A percentile compares a stretch with the other conserved stretches of the same genome.
Conservation (phyloP, 306 rosid genomes). For the Cucurbita pepo region DNA sequence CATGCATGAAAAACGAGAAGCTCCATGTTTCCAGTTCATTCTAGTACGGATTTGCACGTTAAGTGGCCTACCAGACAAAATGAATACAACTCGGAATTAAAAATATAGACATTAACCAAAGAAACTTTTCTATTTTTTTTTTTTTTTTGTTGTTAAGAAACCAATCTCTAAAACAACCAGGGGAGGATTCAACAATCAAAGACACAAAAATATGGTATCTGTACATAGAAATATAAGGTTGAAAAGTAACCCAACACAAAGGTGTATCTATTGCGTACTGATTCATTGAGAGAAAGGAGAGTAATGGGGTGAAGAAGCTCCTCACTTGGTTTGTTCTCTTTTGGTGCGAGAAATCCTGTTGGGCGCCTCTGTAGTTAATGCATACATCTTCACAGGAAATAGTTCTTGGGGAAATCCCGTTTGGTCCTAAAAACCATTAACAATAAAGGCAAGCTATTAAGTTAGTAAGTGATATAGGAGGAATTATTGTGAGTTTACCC, state of each 20-base stretch:
- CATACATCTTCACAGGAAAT: slow-evolving; percentile 89
- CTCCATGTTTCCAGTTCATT: not conserved
- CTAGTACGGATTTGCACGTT: not conserved
- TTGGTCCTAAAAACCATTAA: slow-evolving; percentile 49
- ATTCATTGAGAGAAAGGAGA: not conserved
- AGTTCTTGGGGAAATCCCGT: slow-evolving; percentile 59
- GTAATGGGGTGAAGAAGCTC: not conserved
- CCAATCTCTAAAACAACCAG: not conserved
- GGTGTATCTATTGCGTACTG: not conserved
- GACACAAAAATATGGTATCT: not conserved
- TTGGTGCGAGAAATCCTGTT: slow-evolving; percentile 37
- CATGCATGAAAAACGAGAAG: not conserved
- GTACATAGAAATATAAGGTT: not conserved
- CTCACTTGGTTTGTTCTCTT: slow-evolving; percentile 43
- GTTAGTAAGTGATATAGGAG: not conserved
- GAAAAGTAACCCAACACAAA: not conserved
- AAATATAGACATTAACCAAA: not conserved
- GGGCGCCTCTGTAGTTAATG: slow-evolving; percentile 49
- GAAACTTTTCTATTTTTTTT: not conserved
- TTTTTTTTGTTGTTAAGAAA: not conserved
- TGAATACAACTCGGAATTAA: not conserved
- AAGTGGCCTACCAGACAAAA: not conserved
- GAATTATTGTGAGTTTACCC: slow-evolving; percentile 28
- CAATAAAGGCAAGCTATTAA: not conserved
- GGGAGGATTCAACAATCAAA: not conserved